A percentile compares a stretch with the other conserved stretches of the same genome.
Conservation (phyloP, 805 yeast genomes). For the Sugiyamaella boreocaroliniensis region DNA sequence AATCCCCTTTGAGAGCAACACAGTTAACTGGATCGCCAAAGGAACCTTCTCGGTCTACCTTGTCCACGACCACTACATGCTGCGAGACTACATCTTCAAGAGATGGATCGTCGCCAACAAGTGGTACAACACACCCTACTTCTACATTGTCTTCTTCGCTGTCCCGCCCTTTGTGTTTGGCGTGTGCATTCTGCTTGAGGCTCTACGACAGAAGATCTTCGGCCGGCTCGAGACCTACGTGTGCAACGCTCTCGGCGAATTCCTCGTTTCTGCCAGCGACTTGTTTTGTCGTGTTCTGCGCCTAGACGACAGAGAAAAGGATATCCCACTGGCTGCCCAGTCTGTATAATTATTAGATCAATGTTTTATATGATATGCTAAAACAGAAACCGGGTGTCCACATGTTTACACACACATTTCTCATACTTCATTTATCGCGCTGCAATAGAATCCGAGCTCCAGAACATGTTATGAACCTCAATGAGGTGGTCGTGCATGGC, state of each 20-base stretch:
- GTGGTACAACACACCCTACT: background rate
- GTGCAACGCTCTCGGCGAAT: conserved; percentile 1
- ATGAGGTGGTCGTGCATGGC: conserved; percentile 14
- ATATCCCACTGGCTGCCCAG: too few relatives aligned
- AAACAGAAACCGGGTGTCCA: background rate
- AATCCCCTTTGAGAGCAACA: background rate
- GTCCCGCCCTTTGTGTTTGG: background rate
- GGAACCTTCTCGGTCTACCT: background rate
- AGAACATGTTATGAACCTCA: conserved; percentile 17
- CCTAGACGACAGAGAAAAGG: too few relatives aligned
- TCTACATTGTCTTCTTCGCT: background rate
- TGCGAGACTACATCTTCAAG: background rate
- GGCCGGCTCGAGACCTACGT: conserved; percentile 18
- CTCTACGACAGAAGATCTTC: background rate
- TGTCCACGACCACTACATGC: background rate
- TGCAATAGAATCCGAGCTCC: conserved; percentile 16
- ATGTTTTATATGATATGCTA: too few relatives aligned
- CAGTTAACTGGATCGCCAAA: background rate
- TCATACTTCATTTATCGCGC: too few relatives aligned
- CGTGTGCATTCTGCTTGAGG: background rate
- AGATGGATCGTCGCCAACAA: background rate
- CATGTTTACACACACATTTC: background rate
- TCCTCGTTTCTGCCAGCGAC: too few relatives aligned
- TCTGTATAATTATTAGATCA: too few relatives aligned
- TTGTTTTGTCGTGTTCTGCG: too few relatives aligned